Evolutionary conservation across 2,329 filamentous ascomycete genomes (phyloP), one percentile per base, ranked within the genome.

Genomic region (Ophiostoma australiae): DNA sequence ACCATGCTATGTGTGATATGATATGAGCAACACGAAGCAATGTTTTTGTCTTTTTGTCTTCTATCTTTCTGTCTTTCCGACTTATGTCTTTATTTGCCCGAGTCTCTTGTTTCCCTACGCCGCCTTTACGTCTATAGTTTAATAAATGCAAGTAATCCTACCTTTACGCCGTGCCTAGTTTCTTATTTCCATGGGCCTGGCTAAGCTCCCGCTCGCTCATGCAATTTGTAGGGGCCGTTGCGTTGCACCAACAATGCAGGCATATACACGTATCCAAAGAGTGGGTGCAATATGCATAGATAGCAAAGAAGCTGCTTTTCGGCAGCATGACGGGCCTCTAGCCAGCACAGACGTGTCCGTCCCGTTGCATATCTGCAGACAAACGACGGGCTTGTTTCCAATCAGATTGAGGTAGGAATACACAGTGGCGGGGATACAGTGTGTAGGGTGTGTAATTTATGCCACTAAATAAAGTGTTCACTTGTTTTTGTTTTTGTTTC

Each of bases 281-380:
- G 58, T 63, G 58, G 58, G 27, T 33, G 27, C 27, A 58, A 27
- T 33, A 63, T 63, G 58, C 58, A 63, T 63, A 63, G 58, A 63
- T 13, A 33, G 58, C 58, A 63, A 8, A 63, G 58, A 63, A 63
- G 27, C 52, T 27, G 23, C 52, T 13, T 58, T 13, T 58, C 23
- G 52, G 52, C 52, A 58, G n/a, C n/a, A 58, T 11, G 13, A 27
- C 52, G 23, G 52, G n/a, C 58, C 58, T 63, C 27, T 33, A n/a
- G 58, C 23, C 58, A 63, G 58, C 58, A 63, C 58, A 63, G 58
- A 63, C 58, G 27, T 33, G 58, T 63, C 58, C 27, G 15, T 33
- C 52, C 52, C n/a, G 52, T 27, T 58, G 11, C 52, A 58, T 58
- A 58, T 48, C 52, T 58, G 52, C 52, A 58, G 52, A 23, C 52